These are phyloP conservation scores for Mycena sanguinolenta DNA, from an alignment of 768 basidiomycete species.

Conservation along the genomic window DNA sequence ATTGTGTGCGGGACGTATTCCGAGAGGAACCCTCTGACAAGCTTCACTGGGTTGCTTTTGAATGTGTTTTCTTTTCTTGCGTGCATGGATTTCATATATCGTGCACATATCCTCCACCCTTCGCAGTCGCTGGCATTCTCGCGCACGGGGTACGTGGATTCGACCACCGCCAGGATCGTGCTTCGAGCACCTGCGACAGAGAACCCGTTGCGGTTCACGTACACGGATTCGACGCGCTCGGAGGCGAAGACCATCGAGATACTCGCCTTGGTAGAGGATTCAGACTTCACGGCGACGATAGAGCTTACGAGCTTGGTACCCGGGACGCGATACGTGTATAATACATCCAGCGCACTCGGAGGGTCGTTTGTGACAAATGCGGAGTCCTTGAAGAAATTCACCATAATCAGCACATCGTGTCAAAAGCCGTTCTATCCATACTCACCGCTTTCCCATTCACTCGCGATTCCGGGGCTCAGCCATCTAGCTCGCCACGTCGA, in stretches of 20 bases:
- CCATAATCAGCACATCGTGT: constrained; percentile 16
- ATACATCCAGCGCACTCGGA: background rate
- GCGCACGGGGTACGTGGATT: constrained; percentile 15
- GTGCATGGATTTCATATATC: constrained; percentile 21
- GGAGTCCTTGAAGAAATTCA: constrained; percentile 14
- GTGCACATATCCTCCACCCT: constrained; percentile 13
- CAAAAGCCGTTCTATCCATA: constrained; percentile 23
- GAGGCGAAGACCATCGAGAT: background rate
- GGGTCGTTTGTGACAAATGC: constrained; percentile 17
- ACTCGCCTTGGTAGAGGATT: background rate
- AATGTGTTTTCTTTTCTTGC: constrained; percentile 24
- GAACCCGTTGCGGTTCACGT: constrained; percentile 8
- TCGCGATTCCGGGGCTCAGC: constrained; percentile 7
- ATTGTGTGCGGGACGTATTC: constrained; percentile 19
- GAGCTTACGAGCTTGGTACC: constrained; percentile 1
- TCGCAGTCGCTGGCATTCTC: constrained; percentile 18
- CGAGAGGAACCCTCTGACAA: background rate
- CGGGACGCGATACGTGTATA: constrained; percentile 9
- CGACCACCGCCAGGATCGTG: constrained; percentile 16
- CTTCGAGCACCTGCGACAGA: constrained; percentile 2
- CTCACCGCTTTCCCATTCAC: constrained; percentile 8
- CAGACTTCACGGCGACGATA: constrained; percentile 12
- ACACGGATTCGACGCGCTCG: background rate
- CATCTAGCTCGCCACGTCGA: constrained; percentile 12
- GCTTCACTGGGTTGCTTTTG: constrained; percentile 9